A percentile compares a stretch with the other conserved stretches of the same genome.
Evolutionary conservation across 2,329 filamentous ascomycete genomes (phyloP).

Genomic region (Sarocladium strictum): DNA sequence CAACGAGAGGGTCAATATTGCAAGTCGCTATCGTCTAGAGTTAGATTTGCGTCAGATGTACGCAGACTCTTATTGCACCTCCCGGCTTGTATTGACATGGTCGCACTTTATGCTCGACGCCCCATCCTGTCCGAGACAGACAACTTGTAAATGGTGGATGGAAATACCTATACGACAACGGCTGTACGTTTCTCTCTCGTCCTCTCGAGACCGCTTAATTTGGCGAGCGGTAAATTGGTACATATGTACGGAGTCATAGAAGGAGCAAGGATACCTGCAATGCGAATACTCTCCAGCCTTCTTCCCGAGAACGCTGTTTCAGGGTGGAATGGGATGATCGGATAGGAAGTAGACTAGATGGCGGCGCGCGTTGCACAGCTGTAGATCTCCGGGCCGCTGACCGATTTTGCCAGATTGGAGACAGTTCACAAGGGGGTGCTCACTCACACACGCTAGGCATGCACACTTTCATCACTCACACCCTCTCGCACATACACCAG

Average conservation of each 20-base stretch:
- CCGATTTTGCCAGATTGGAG: slow-evolving; percentile 4
- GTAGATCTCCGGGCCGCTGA: not conserved
- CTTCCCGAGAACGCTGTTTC: not conserved
- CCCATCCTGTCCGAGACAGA: not conserved
- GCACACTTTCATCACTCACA: too few relatives aligned
- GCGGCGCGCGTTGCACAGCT: not conserved
- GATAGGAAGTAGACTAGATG: too few relatives aligned
- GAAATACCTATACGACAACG: not conserved
- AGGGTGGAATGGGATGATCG: not conserved
- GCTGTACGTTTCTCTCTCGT: not conserved
- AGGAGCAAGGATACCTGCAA: not conserved
- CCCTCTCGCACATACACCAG: too few relatives aligned
- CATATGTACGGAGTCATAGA: not conserved
- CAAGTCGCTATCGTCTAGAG: too few relatives aligned
- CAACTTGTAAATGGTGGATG: not conserved
- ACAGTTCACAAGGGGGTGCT: too few relatives aligned
- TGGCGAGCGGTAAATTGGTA: not conserved
- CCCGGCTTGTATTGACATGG: not conserved
- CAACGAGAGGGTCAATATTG: not conserved
- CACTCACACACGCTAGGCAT: too few relatives aligned
- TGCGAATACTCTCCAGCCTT: not conserved
- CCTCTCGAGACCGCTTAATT: not conserved
- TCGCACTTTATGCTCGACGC: not conserved
- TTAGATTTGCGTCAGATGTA: not conserved
- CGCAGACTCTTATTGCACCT: not conserved